Evolutionary conservation across 2,329 filamentous ascomycete genomes (phyloP), one percentile per base, ranked within the genome.

Genomic region (Tolypocladium nubicola): DNA sequence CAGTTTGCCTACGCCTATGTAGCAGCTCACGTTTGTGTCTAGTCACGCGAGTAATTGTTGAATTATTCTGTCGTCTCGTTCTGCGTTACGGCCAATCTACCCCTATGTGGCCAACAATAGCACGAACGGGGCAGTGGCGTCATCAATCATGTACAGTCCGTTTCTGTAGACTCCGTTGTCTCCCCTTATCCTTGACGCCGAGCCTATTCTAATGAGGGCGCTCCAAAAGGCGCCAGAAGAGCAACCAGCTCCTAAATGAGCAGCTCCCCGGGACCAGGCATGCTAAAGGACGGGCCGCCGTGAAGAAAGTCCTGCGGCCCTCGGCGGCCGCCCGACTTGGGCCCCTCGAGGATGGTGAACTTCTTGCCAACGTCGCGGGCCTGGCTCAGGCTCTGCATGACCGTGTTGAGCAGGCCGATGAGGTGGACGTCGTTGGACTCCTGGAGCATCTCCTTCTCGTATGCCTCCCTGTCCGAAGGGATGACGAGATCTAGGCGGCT

Each of bases 401-500:
- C 79, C 26, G 83, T 80, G 50, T 89, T 87, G 10, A 97, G 80
- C 2, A 97, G 76, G 5, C 83, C 82, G 54, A 95, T 81, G 2
- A 97, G 80, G 56, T 86, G 80, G 35, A 96, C 90, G 65, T 97
- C 90, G 66, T 95, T 94, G 60, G 86, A 79, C 73, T 96, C 89
- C 56, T 87, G 84, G 41, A 87, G 76, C 41, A 89, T 82, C 70
- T 96, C 88, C 39, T 81, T 77, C 35, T 85, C 78, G 67, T 93
- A 89, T 0, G 82, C 79, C 49, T 79, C 77, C 33, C 78, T 74
- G 64, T 89, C 80, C 2, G 86, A 79, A 3, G 93, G 90, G 5
- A 87, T 84, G 56, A 97, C 81, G 21, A 97, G 85, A 43, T 88
- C 88, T 35, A 97, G 81, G 55, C 93, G 88, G 54, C 87, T 87